Base-by-base conservation (phyloP, 176 grass and related monocot genomes). In the Aegilops sharonensis region DNA sequence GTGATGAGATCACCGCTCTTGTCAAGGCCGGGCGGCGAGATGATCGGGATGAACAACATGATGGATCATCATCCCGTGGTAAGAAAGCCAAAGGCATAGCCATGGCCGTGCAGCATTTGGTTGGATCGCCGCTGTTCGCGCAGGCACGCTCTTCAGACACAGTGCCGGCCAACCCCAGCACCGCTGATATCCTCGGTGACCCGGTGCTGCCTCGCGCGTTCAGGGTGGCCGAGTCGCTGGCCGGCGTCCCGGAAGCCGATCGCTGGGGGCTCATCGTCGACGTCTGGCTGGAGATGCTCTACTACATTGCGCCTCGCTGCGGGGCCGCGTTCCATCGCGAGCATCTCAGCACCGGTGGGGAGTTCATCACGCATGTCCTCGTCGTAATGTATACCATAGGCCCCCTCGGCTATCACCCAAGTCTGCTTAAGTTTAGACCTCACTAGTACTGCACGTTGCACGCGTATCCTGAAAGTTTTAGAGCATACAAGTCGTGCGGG, bases 271-370 rank as follows among this genome's bases (percentile, higher is more conserved):
- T 83, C 31, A 73, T 83, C 68, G 68, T 36, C 81, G 35, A 70
- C 14, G 68, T 83, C 50, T 84, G 82, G 69, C 69, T 75, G 69
- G 82, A 75, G 81, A 83, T 83, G 81, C 68, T 83, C 34, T 83
- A 62, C 52, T 83, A 83, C 52, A 27, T 83, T 1, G 81, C 30
- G 1, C 23, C 81, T 23, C 34, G 81, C 68, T 83, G 81, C 23
- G 81, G 81, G 50, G 68, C 81, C 4, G 68, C 68, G 9, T 83
- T 83, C 81, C 81, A 83, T 17, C 68, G 81, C 9, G 14, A 83
- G 32, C 81, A 83, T 61, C 81, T 83, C 50, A 43, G n/a, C 68
- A 83, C 81, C 15, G 81, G 68, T 36, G 81, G 81, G 21, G 66
- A 83, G 48, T 68, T 83, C 67, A 15, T 83, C 67, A 83, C 81